Conservation (phyloP, 2,329 filamentous ascomycete genomes). For the Bimuria novae-zelandiae region DNA sequence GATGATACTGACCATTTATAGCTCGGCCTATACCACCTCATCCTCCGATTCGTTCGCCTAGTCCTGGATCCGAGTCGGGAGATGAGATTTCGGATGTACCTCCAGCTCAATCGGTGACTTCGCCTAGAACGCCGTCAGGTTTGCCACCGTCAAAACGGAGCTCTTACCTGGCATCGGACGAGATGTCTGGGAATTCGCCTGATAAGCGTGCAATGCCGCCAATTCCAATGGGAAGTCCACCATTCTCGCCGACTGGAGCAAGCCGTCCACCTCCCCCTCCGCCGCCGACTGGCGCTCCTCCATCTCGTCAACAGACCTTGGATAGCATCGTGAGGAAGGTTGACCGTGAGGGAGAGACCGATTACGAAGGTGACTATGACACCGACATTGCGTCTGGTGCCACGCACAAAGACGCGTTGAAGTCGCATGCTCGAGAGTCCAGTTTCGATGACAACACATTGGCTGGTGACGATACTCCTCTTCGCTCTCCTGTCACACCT, state of each 20-base stretch:
- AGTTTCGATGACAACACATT: constrained; percentile 70
- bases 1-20: too few relatives aligned
- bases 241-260: constrained; percentile 34
- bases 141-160: constrained; percentile 43
- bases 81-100: constrained; percentile 68
- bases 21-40: constrained; percentile 65
- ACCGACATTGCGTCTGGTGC: constrained; percentile 94
- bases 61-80: constrained; percentile 82
- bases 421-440: constrained; percentile 75
- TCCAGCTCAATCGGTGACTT: constrained; percentile 39
- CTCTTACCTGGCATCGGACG: constrained; percentile 49
- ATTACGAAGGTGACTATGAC: constrained; percentile 97
- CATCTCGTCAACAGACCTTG: constrained; percentile 41
- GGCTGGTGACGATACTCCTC: constrained; percentile 58
- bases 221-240: constrained; percentile 56
- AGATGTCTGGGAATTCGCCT: constrained; percentile 30
- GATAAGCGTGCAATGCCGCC: constrained; percentile 49
- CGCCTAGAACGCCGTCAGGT: constrained; percentile 36
- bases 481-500: constrained; percentile 46
- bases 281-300: constrained; percentile 47
- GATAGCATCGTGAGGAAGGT: constrained; percentile 43
- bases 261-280: constrained; percentile 54
- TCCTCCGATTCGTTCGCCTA: constrained; percentile 65
- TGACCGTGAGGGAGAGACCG: constrained; percentile 79
- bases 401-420: constrained; percentile 92